A percentile compares a stretch with the other conserved stretches of the same genome.
Conservation (phyloP, 2,329 filamentous ascomycete genomes). For the Fusarium marasasianum region DNA sequence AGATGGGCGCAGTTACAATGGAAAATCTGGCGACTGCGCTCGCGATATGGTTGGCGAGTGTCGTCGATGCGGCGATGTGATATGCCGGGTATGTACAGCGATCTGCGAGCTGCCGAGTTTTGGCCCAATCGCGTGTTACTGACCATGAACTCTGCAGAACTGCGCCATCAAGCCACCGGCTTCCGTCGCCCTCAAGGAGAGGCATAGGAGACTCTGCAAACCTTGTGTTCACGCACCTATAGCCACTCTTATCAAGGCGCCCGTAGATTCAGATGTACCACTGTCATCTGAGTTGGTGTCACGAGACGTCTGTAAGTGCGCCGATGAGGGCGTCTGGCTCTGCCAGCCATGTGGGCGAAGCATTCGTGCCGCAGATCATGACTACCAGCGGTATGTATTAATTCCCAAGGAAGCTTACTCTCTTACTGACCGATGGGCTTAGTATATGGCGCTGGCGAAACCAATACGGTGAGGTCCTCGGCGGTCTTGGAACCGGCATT, state of each 20-base stretch:
- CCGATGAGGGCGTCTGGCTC: conserved; percentile 75
- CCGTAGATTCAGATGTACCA: conserved; percentile 55
- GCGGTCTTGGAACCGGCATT: conserved; percentile 84
- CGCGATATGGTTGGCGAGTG: conserved; percentile 88
- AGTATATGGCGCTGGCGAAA: conserved; percentile 91
- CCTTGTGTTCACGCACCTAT: conserved; percentile 79
- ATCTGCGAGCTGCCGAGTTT: conserved; percentile 7
- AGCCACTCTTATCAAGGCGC: conserved; percentile 59
- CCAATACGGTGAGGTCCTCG: conserved; percentile 82
- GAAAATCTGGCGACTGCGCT: conserved; percentile 82
- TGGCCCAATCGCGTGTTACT: conserved; percentile 6
- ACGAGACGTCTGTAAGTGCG: conserved; percentile 63
- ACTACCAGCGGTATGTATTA: conserved; percentile 64
- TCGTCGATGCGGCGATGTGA: conserved; percentile 76
- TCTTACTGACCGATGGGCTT: conserved; percentile 11
- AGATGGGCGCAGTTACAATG: conserved; percentile 62
- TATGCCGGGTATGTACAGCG: conserved; percentile 76
- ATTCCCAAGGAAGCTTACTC: too few species aligned
- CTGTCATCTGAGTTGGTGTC: conserved; percentile 66
- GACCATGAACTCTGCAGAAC: conserved; percentile 68
- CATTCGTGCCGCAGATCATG: conserved; percentile 67
- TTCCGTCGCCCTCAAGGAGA: conserved; percentile 70
- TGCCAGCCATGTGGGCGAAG: conserved; percentile 84
- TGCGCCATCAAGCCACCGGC: conserved; percentile 87
- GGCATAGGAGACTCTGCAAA: conserved; percentile 83